Conservation (phyloP, 345 rosid genomes). For the Eucalyptus marginata region DNA sequence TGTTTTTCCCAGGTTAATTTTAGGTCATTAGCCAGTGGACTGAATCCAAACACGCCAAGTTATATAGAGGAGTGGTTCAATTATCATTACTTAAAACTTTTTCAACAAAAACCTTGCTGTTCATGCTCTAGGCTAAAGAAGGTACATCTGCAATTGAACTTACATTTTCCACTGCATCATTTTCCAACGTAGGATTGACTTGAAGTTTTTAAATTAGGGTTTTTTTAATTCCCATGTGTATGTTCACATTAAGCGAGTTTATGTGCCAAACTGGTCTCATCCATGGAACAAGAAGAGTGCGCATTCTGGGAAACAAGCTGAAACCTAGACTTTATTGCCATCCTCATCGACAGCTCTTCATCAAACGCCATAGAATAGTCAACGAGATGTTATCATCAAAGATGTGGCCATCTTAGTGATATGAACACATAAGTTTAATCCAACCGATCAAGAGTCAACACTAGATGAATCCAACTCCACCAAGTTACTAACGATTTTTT, state of each 20-base stretch:
- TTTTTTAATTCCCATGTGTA: not conserved
- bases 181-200: not conserved
- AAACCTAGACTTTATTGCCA: not conserved
- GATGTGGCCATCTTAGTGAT: not conserved
- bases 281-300: not conserved
- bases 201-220: not conserved
- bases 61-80: not conserved
- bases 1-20: not conserved
- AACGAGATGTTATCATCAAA: not conserved
- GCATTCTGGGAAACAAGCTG: not conserved
- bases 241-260: not conserved
- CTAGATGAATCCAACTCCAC: not conserved
- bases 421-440: not conserved
- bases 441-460: not conserved
- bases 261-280: not conserved
- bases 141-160: not conserved
- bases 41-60: not conserved
- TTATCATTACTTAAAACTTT: not conserved
- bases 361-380: not conserved
- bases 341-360: not conserved
- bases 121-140: not conserved
- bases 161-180: not conserved
- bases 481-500: not conserved
- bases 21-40: not conserved
- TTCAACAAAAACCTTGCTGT: not conserved